Evolutionary conservation across 306 rosid species (phyloP).

Genomic region (Quercus suber): DNA sequence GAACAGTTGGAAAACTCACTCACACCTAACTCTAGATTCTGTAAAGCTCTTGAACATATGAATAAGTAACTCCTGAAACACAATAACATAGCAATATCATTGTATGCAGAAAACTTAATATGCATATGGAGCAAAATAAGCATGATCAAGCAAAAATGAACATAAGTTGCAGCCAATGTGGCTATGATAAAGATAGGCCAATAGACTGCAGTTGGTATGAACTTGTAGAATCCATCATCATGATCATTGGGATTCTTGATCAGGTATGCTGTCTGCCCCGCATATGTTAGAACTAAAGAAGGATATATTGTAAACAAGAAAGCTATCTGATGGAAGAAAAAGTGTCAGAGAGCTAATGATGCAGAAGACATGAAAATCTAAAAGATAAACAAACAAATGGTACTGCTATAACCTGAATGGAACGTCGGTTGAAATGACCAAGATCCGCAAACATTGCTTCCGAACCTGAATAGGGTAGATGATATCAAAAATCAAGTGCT

Average conservation of each 20-base stretch:
- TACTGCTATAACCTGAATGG: conserved; percentile 64
- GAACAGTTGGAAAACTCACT: no score
- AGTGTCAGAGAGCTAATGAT: background rate
- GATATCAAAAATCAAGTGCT: background rate
- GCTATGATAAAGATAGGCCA: conserved; percentile 78
- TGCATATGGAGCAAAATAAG: no score
- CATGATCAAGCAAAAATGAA: no score
- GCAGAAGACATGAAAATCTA: conserved; percentile 5
- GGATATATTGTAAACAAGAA: conserved; percentile 69
- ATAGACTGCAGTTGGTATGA: conserved; percentile 59
- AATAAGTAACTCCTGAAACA: no score
- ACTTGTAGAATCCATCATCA: conserved; percentile 77
- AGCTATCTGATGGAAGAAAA: conserved; percentile 46
- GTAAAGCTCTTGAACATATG: no score
- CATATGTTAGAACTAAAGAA: conserved; percentile 77
- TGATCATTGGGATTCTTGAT: conserved; percentile 70
- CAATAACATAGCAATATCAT: no score
- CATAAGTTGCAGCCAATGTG: conserved; percentile 77
- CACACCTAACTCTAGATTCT: no score
- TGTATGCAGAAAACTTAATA: no score
- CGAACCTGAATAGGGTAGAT: conserved; percentile 45
- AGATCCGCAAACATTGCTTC: conserved; percentile 93
- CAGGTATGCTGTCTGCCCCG: conserved; percentile 86
- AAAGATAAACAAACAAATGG: conserved; percentile 1
- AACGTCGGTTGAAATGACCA: conserved; percentile 67